Conservation (phyloP, 306 rosid genomes). For the Vigna trinervia region DNA sequence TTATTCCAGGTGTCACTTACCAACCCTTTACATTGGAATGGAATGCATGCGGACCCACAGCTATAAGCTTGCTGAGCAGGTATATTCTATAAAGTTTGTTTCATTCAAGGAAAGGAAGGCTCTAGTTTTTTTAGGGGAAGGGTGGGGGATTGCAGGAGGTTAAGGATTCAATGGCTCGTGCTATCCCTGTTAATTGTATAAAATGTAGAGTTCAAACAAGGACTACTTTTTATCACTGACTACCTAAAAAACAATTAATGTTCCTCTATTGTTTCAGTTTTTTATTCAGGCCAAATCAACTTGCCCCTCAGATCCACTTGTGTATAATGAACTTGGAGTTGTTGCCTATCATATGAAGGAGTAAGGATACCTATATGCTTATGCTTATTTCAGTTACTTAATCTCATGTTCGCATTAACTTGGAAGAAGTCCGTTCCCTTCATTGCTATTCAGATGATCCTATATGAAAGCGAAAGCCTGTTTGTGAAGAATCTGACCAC, state of each 20-base stretch:
- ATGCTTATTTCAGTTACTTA: conserved; percentile 5
- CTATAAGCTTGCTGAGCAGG: conserved; percentile 98
- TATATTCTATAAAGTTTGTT: conserved; percentile 39
- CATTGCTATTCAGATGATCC: conserved; percentile 27
- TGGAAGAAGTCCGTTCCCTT: neutral
- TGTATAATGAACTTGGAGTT: conserved; percentile 95
- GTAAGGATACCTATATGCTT: conserved; percentile 56
- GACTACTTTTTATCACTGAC: conserved; percentile 30
- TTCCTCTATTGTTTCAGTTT: conserved; percentile 62
- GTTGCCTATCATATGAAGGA: conserved; percentile 97
- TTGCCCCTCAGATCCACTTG: conserved; percentile 94
- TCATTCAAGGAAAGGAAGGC: neutral
- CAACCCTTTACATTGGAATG: conserved; percentile 98
- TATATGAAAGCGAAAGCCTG: neutral
- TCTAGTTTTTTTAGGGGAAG: neutral
- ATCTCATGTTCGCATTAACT: neutral
- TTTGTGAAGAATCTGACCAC: neutral
- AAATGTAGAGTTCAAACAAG: conserved; percentile 6
- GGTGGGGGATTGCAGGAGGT: neutral
- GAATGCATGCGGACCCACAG: conserved; percentile 99
- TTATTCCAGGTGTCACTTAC: conserved; percentile 98
- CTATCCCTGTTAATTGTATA: neutral
- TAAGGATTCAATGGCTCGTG: neutral
- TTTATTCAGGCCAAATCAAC: conserved; percentile 81
- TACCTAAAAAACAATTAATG: conserved; percentile 33